A percentile compares a stretch with the other conserved stretches of the same genome.
phyloP scores from a whole-genome alignment of 2,329 filamentous ascomycete species.

The Fusarium odoratissimum region DNA sequence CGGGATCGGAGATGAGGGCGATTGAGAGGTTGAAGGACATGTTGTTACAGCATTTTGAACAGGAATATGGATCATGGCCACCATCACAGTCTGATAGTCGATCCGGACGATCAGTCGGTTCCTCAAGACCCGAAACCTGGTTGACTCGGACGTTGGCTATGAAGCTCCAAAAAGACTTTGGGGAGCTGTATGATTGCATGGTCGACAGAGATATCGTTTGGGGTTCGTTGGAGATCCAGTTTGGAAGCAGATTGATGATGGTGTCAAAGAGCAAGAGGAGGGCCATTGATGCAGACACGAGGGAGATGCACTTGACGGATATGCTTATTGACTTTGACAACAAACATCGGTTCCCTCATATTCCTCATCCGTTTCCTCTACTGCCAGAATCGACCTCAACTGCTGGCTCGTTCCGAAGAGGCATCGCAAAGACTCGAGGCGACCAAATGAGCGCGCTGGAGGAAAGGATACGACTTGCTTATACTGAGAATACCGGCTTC shows the following conservation, averaged over 20 bases:
- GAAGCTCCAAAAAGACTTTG: conserved; percentile 73
- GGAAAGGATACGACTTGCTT: conserved; percentile 65
- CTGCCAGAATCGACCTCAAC: conserved; percentile 64
- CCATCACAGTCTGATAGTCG: conserved; percentile 4
- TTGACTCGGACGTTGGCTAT: conserved; percentile 68
- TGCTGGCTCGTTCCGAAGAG: conserved; percentile 46
- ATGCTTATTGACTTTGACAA: conserved; percentile 75
- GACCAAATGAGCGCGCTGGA: conserved; percentile 51
- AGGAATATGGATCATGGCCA: conserved; percentile 71
- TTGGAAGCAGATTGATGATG: conserved; percentile 74
- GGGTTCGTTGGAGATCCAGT: conserved; percentile 71
- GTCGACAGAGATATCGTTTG: conserved; percentile 75
- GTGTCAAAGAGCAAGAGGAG: conserved; percentile 59
- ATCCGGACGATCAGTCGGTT: conserved; percentile 29
- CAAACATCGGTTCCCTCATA: conserved; percentile 70
- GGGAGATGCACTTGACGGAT: conserved; percentile 72
- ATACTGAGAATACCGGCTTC: conserved; percentile 70
- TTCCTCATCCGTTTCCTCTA: conserved; percentile 74
- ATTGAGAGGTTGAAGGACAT: conserved; percentile 72
- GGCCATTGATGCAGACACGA: conserved; percentile 61
- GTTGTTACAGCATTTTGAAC: conserved; percentile 67
- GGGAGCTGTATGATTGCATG: conserved; percentile 76
- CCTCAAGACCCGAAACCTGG: conserved; percentile 64
- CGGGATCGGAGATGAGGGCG: conserved; percentile 61
- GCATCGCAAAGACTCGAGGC: conserved; percentile 46